Conservation (phyloP, 257 asterid genomes). For the Solanum peruvianum region DNA sequence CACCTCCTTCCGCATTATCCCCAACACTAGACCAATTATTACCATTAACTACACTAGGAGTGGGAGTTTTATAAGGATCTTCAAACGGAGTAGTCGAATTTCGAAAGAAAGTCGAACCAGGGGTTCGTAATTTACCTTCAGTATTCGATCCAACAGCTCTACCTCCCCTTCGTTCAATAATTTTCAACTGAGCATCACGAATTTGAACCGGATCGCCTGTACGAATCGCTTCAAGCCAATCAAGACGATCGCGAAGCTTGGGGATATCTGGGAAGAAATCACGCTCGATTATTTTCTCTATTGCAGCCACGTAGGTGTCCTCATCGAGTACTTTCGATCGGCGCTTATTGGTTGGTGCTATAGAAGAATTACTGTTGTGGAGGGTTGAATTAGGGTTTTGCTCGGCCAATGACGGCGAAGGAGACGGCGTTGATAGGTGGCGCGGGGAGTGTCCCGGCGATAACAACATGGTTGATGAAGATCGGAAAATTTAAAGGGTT, state of each 20-base stretch:
- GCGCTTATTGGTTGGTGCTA: background rate
- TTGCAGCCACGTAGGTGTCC: slow-evolving; percentile 72
- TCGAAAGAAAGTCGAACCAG: slow-evolving; percentile 62
- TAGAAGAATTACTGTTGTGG: background rate
- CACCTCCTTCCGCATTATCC: slow-evolving; percentile 15
- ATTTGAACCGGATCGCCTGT: slow-evolving; percentile 69
- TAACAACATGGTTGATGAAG: slow-evolving; percentile 34
- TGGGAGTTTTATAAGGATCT: background rate
- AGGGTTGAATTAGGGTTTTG: slow-evolving; percentile 3
- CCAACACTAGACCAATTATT: background rate
- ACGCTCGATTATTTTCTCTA: slow-evolving; percentile 91
- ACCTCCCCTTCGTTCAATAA: slow-evolving; percentile 78
- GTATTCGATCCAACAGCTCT: slow-evolving; percentile 20
- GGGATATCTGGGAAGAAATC: slow-evolving; percentile 90
- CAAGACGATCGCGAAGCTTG: slow-evolving; percentile 92
- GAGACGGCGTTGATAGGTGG: slow-evolving; percentile 69
- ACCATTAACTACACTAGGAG: background rate
- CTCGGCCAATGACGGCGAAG: slow-evolving; percentile 27
- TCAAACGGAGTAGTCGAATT: slow-evolving; percentile 56
- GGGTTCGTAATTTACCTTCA: slow-evolving; percentile 27
- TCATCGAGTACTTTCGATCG: slow-evolving; percentile 52
- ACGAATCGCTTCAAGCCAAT: slow-evolving; percentile 84
- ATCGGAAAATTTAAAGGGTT: background rate
- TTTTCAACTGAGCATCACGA: slow-evolving; percentile 89
- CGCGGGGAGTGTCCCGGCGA: slow-evolving; percentile 96